These are phyloP conservation scores for Chrysanthemum seticuspe DNA, from an alignment of 129 eudicot species.

Conservation along the genomic window DNA sequence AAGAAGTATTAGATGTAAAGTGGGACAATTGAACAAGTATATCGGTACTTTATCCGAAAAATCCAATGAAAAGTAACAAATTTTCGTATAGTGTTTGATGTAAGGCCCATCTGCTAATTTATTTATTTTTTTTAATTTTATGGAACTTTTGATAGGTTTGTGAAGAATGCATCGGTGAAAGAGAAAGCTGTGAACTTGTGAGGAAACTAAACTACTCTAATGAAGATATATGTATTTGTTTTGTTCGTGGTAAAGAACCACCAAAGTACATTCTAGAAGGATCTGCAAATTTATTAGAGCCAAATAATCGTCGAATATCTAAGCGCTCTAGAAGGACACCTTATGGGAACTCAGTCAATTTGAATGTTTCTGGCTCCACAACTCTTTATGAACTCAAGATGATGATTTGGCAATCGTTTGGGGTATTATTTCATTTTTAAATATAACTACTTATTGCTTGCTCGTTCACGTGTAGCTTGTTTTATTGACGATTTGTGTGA, in stretches of 20 bases:
- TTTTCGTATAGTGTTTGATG: background rate
- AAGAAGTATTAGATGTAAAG: too few relatives aligned
- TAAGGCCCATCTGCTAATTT: background rate
- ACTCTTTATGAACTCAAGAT: slow-evolving; percentile 85
- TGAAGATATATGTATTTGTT: slow-evolving; percentile 82
- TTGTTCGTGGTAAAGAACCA: slow-evolving; percentile 89
- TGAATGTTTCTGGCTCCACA: slow-evolving; percentile 92
- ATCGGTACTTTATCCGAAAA: too few relatives aligned
- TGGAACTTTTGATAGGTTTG: slow-evolving; percentile 55
- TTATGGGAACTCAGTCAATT: slow-evolving; percentile 65
- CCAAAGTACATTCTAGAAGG: slow-evolving; percentile 93
- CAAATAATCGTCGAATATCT: slow-evolving; percentile 79
- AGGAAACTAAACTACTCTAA: slow-evolving; percentile 71
- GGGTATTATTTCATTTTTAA: slow-evolving; percentile 45
- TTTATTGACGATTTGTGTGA: too few relatives aligned
- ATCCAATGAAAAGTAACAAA: too few relatives aligned
- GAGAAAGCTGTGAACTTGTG: slow-evolving; percentile 83
- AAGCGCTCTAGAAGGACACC: slow-evolving; percentile 92
- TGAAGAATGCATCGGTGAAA: slow-evolving; percentile 92
- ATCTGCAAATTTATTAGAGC: slow-evolving; percentile 66
- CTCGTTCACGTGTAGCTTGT: too few relatives aligned
- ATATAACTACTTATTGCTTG: too few relatives aligned
- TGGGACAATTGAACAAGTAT: too few relatives aligned
- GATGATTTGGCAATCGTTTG: slow-evolving; percentile 99
- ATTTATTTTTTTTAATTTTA: background rate